Percentiles rank a stretch among this genome's conserved stretches.
Evolutionary conservation across 2,329 filamentous ascomycete genomes (phyloP).

Genomic region (Claviceps africana): DNA sequence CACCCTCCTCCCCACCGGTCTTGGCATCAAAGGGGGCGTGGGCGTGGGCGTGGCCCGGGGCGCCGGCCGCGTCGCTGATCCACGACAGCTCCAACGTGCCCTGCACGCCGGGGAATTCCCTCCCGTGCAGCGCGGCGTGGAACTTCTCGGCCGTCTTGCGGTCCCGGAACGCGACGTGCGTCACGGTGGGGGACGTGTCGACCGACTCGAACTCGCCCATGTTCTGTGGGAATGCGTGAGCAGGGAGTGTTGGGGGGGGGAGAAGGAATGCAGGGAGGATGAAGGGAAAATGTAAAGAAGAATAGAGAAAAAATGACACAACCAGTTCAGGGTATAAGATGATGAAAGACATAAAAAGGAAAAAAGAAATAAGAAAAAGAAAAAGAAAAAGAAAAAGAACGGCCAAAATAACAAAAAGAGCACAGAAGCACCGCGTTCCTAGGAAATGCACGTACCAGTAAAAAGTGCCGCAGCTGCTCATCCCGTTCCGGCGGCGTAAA

Average conservation of each 20-base stretch:
- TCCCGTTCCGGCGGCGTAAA: conserved; percentile 49
- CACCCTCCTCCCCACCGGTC: background rate
- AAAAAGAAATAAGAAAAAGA: background rate
- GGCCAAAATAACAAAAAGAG: too few species aligned
- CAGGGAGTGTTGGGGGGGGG: background rate
- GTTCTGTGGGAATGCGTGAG: conserved; percentile 25
- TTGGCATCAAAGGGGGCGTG: background rate
- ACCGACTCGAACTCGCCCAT: conserved; percentile 50
- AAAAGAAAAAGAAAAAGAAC: background rate
- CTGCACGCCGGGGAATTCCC: conserved; percentile 45
- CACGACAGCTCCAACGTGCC: conserved; percentile 53
- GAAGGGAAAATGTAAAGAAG: too few species aligned
- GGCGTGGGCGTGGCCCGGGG: conserved; percentile 8
- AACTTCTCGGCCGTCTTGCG: conserved; percentile 59
- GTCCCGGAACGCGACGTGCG: conserved; percentile 50
- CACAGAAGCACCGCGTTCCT: too few species aligned
- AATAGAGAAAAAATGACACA: too few species aligned
- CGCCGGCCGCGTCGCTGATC: conserved; percentile 26
- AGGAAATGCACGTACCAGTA: conserved; percentile 39
- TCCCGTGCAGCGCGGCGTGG: conserved; percentile 41
- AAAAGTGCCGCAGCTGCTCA: conserved; percentile 55
- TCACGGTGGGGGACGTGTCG: conserved; percentile 29
- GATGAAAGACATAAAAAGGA: too few species aligned
- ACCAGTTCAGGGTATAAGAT: too few species aligned
- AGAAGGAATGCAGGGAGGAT: too few species aligned